Evolutionary conservation across 805 yeast species (phyloP).

Genomic region (Wickerhamomyces chaumierensis): DNA sequence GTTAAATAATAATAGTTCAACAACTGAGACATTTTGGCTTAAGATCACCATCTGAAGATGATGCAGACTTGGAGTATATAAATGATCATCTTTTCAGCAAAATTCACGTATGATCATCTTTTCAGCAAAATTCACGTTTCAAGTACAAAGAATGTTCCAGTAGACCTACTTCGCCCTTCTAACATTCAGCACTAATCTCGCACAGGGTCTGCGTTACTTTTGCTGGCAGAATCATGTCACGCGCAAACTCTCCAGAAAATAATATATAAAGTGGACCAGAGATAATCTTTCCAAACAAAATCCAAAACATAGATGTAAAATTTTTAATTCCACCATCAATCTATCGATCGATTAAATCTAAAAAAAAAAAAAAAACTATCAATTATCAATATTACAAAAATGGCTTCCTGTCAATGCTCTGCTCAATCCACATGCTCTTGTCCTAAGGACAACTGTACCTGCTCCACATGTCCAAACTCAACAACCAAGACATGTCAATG

Average conservation of each 20-base stretch:
- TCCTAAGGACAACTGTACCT: neutral
- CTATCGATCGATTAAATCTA: too few species aligned
- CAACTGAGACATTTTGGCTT: too few species aligned
- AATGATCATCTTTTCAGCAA: neutral
- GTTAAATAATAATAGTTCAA: too few species aligned
- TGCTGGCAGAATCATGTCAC: neutral
- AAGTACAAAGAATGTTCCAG: too few species aligned
- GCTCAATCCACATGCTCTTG: neutral
- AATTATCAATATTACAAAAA: neutral
- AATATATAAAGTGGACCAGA: too few species aligned
- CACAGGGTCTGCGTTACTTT: neutral
- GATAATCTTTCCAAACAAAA: too few species aligned
- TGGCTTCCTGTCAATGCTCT: neutral
- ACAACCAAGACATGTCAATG: neutral
- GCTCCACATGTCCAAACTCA: neutral
- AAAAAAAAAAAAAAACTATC: too few species aligned
- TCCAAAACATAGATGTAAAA: too few species aligned
- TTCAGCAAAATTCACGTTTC: neutral
- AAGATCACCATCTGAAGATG: too few species aligned
- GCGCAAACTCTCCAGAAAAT: neutral
- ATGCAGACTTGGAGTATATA: too few species aligned
- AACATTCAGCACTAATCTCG: neutral
- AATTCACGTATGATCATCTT: neutral
- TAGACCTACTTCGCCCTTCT: too few species aligned
- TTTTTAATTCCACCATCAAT: too few species aligned